These are phyloP conservation scores for Solidago caesia DNA, from an alignment of 129 eudicot species.

Conservation along the genomic window DNA sequence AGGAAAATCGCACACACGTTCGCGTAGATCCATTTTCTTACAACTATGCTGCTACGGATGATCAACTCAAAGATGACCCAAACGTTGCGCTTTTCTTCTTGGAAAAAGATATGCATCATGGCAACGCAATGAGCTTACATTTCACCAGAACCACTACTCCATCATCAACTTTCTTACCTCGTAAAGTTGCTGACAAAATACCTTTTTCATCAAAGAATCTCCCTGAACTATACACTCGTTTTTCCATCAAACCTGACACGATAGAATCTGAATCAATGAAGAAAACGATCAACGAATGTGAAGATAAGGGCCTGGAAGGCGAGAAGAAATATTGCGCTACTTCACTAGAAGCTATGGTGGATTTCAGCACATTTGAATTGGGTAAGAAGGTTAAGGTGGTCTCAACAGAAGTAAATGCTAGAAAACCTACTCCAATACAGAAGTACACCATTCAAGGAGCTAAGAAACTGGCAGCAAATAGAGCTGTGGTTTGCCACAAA, in stretches of 20 bases:
- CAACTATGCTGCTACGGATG: slow-evolving; percentile 49
- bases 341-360: slow-evolving; percentile 68
- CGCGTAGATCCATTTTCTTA: slow-evolving; percentile 44
- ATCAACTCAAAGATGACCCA: slow-evolving; percentile 62
- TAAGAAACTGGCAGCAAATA: slow-evolving; percentile 29
- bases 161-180: slow-evolving; percentile 48
- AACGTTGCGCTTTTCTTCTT: slow-evolving; percentile 57
- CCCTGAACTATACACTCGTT: slow-evolving; percentile 32
- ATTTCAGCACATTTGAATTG: slow-evolving; percentile 45
- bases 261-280: slow-evolving; percentile 43
- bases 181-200: slow-evolving; percentile 39
- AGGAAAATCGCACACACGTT: slow-evolving; percentile 36
- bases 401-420: slow-evolving; percentile 42
- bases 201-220: slow-evolving; percentile 57
- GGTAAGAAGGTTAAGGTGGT: slow-evolving; percentile 54
- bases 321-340: slow-evolving; percentile 64
- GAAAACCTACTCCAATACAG: slow-evolving; percentile 26
- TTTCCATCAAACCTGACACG: slow-evolving; percentile 37
- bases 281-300: slow-evolving; percentile 51
- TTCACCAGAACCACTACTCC: slow-evolving; percentile 32
- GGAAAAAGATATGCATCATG: slow-evolving; percentile 34
- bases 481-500: slow-evolving; percentile 66
- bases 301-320: slow-evolving; percentile 44
- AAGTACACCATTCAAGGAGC: slow-evolving; percentile 37
- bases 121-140: slow-evolving; percentile 42